Conservation (phyloP, 148 eudicot species). For the Polygonum maritimum region DNA sequence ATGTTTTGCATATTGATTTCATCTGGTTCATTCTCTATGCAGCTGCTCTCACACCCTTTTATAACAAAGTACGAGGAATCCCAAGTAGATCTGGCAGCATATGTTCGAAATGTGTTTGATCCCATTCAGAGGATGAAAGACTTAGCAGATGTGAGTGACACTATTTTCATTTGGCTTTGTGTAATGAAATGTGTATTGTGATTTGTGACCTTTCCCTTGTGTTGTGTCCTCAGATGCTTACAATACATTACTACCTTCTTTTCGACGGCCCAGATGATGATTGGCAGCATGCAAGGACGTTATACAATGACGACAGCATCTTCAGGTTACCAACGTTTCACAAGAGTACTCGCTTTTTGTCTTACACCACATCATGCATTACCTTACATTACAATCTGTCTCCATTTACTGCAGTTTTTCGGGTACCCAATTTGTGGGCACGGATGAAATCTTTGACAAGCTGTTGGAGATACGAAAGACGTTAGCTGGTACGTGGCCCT, state of each 20-base stretch:
- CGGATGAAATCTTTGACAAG: slow-evolving; percentile 35
- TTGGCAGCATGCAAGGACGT: slow-evolving; percentile 66
- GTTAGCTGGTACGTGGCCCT: slow-evolving; percentile 82
- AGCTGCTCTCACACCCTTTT: slow-evolving; percentile 94
- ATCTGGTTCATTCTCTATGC: slow-evolving; percentile 18
- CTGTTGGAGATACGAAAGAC: slow-evolving; percentile 62
- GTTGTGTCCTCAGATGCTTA: slow-evolving; percentile 55
- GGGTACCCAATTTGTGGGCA: slow-evolving; percentile 58
- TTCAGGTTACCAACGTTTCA: slow-evolving; percentile 49
- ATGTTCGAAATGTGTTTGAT: slow-evolving; percentile 67
- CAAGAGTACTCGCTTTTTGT: neutral
- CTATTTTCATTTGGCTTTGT: neutral
- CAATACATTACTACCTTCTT: slow-evolving; percentile 85
- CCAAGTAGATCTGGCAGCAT: slow-evolving; percentile 58
- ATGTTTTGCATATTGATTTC: neutral
- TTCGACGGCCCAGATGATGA: slow-evolving; percentile 78
- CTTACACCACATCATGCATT: no score
- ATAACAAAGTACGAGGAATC: slow-evolving; percentile 55
- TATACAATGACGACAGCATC: slow-evolving; percentile 47
- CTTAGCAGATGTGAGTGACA: slow-evolving; percentile 72
- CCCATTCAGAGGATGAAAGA: slow-evolving; percentile 88
- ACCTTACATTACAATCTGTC: no score
- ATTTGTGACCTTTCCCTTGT: neutral
- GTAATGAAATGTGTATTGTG: neutral
- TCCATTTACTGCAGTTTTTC: slow-evolving; percentile 40